Evolutionary conservation across 768 basidiomycete species (phyloP), one percentile per base, ranked within the genome.

Genomic region (Suillus sp.): DNA sequence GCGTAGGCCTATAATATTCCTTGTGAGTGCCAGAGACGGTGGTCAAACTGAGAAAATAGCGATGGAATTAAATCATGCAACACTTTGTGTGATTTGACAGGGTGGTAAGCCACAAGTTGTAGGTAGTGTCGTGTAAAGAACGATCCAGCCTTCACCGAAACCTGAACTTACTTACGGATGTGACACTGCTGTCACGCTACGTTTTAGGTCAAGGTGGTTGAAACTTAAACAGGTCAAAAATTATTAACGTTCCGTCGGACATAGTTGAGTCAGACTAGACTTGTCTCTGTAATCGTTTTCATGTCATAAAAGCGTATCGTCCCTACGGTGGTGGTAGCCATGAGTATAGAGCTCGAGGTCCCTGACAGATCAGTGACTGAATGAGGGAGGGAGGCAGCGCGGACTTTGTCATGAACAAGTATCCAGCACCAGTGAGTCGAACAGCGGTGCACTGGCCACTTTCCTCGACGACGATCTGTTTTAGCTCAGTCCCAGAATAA

Each of bases 101-200:
- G 27, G 56, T 30, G 18, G 56, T 25, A 27, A 57, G 25, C 6
- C 10, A 38, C 40, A n/a, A n/a, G n/a, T 30, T 27, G 56, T 20
- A 57, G 18, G 18, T 67, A 59, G 68, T 67, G 66, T 61, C 66
- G 68, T 58, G 37, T 64, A 76, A 67, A 68, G 59, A 70, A 70
- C 67, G 68, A 65, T 68, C 66, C 64, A 76, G 66, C 13, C 61
- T 66, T 67, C 62, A 69, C 64, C 66, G 59, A 66, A 63, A 73
- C 71, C 53, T 59, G 74, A 75, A 75, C 74, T 70, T 75, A 75
- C 74, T 75, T 77, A 75, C 72, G 50, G 37, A 66, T 66, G 74
- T 75, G 74, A 75, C 76, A 75, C 76, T 72, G 69, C 73, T 20
- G 74, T 75, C 74, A 75, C 74, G 63, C 59, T 57, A 68, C 51